phyloP scores from a whole-genome alignment of 2,329 filamentous ascomycete species.

The Periconia digitata region DNA sequence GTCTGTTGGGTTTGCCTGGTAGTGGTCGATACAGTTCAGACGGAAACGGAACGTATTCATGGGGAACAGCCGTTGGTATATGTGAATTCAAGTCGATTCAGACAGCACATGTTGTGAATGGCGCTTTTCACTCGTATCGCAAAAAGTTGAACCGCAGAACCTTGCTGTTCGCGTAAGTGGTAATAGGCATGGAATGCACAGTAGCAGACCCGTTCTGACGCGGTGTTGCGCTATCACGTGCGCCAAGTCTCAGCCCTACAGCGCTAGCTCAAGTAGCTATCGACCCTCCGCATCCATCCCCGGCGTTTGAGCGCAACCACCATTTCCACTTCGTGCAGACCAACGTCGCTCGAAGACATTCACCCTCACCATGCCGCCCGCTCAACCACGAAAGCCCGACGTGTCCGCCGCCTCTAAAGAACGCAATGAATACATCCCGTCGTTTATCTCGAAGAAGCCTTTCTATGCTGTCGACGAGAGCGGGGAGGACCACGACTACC shows the following conservation, averaged over 20 bases:
- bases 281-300: background rate
- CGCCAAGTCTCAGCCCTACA: slow-evolving; percentile 32
- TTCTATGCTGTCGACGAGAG: slow-evolving; percentile 89
- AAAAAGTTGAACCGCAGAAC: too few species aligned
- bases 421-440: slow-evolving; percentile 96
- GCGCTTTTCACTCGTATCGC: background rate
- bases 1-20: slow-evolving; percentile 75
- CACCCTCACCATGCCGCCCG: slow-evolving; percentile 46
- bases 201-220: too few species aligned
- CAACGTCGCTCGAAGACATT: slow-evolving; percentile 1
- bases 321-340: background rate
- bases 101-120: slow-evolving; percentile 18
- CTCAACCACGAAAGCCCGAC: slow-evolving; percentile 53
- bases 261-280: slow-evolving; percentile 21
- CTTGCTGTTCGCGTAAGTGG: background rate
- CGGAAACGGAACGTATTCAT: slow-evolving; percentile 85
- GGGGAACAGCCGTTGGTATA: slow-evolving; percentile 17
- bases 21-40: slow-evolving; percentile 94
- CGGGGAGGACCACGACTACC: slow-evolving; percentile 72
- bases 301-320: slow-evolving; percentile 1
- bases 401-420: slow-evolving; percentile 68
- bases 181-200: too few species aligned
- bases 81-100: background rate
- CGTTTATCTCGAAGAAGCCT: slow-evolving; percentile 96
- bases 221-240: slow-evolving; percentile 25